Percentiles rank a stretch among this genome's conserved stretches.
These are phyloP conservation scores for Vigna mungo DNA, from an alignment of 306 rosid genomes.

Conservation along the genomic window DNA sequence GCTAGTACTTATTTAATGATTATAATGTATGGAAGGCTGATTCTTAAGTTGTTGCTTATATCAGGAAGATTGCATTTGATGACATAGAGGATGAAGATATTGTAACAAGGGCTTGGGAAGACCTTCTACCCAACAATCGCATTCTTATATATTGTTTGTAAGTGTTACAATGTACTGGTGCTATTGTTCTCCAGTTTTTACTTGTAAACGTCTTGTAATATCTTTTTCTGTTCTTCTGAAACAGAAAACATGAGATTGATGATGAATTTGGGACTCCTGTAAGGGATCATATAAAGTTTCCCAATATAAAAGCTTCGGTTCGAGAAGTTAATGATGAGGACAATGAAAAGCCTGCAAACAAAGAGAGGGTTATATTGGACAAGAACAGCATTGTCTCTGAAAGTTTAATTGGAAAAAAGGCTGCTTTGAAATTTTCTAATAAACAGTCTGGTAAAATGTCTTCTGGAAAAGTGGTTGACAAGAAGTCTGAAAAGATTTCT, in stretches of 20 bases:
- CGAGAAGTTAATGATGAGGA: conserved; percentile 46
- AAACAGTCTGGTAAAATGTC: conserved; percentile 50
- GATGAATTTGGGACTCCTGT: conserved; percentile 70
- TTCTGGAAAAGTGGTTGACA: conserved; percentile 47
- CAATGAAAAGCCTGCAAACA: conserved; percentile 48
- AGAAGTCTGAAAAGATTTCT: conserved; percentile 48
- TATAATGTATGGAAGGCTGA: conserved; percentile 39
- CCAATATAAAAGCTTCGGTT: conserved; percentile 49
- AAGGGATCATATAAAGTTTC: conserved; percentile 81
- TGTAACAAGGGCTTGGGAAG: conserved; percentile 79
- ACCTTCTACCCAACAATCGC: conserved; percentile 73
- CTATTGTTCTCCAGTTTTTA: conserved; percentile 41
- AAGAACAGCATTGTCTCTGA: conserved; percentile 46
- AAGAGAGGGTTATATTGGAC: conserved; percentile 52
- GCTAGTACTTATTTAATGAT: conserved; percentile 13
- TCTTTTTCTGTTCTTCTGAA: conserved; percentile 41
- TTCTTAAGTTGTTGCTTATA: conserved; percentile 53
- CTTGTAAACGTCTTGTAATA: conserved; percentile 24
- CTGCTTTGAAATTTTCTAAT: conserved; percentile 43
- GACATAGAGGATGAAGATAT: conserved; percentile 54
- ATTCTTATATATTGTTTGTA: conserved; percentile 91
- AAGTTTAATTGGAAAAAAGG: conserved; percentile 45
- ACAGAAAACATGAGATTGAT: conserved; percentile 83
- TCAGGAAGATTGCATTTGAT: conserved; percentile 69
- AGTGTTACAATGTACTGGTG: conserved; percentile 45